These are phyloP conservation scores for Priceomyces castillae DNA, from an alignment of 805 yeast genomes.

Conservation along the genomic window DNA sequence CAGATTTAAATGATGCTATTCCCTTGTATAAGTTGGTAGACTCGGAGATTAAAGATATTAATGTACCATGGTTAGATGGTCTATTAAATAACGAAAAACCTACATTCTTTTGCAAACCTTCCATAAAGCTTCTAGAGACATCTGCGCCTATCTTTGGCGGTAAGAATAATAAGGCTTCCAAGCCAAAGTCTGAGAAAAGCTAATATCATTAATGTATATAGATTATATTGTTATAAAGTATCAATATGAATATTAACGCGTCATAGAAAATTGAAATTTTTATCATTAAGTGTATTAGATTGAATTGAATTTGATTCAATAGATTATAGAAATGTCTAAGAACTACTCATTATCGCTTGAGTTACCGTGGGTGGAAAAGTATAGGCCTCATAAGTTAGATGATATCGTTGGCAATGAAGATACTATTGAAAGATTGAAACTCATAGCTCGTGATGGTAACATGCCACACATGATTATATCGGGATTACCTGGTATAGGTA, in stretches of 20 bases:
- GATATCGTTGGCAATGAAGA: slow-evolving; percentile 95
- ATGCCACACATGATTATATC: slow-evolving; percentile 95
- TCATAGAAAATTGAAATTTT: background rate
- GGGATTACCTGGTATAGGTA: slow-evolving; percentile 97
- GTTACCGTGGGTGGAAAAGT: slow-evolving; percentile 80
- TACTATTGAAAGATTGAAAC: slow-evolving; percentile 76
- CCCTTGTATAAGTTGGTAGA: slow-evolving; percentile 28
- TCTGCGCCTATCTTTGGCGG: slow-evolving; percentile 41
- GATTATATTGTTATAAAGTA: too few species aligned
- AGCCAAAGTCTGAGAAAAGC: background rate
- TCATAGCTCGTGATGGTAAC: slow-evolving; percentile 89
- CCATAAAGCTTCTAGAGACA: slow-evolving; percentile 44
- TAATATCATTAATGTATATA: background rate
- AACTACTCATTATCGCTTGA: slow-evolving; percentile 19
- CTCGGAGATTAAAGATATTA: slow-evolving; percentile 32
- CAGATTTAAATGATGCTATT: slow-evolving; percentile 23
- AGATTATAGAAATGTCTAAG: slow-evolving; percentile 6
- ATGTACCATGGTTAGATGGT: slow-evolving; percentile 46
- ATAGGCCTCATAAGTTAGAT: slow-evolving; percentile 72
- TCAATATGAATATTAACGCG: background rate
- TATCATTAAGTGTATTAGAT: background rate
- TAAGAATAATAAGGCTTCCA: background rate
- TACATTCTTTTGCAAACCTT: slow-evolving; percentile 26
- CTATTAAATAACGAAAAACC: slow-evolving; percentile 17
- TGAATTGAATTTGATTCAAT: background rate